A percentile compares a stretch with the other conserved stretches of the same genome.
These are phyloP conservation scores for Coemansia sp. DNA, from an alignment of 192 early-diverging fungal species.

Conservation along the genomic window DNA sequence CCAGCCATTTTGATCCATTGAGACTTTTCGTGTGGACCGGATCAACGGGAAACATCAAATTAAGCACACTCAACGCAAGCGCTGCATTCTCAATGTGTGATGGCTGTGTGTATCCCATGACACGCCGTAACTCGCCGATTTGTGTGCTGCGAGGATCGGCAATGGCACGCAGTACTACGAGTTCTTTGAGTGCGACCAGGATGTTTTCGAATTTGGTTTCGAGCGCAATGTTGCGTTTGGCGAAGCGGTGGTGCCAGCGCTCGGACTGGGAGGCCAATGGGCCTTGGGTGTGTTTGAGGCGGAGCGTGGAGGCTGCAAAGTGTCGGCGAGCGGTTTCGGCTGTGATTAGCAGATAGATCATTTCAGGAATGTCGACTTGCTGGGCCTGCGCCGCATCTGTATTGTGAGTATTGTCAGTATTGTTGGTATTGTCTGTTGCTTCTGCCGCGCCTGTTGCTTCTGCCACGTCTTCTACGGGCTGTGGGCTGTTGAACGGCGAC, in stretches of 20 bases:
- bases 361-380: constrained; percentile 19
- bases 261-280: constrained; percentile 42
- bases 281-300: neutral
- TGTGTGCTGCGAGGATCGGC: constrained; percentile 5
- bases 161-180: constrained; percentile 34
- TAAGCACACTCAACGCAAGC: constrained; percentile 32
- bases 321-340: constrained; percentile 36
- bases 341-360: constrained; percentile 29
- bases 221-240: constrained; percentile 43
- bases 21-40: constrained; percentile 4
- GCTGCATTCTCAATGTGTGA: constrained; percentile 13
- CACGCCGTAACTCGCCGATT: constrained; percentile 19
- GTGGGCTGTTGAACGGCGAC: constrained; percentile 20
- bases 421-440: neutral
- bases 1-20: constrained; percentile 8
- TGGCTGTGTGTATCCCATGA: neutral
- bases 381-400: neutral
- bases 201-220: constrained; percentile 51
- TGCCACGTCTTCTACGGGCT: neutral
- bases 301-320: constrained; percentile 7
- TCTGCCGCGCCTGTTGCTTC: neutral
- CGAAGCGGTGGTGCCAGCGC: constrained; percentile 47
- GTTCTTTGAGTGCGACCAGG: constrained; percentile 47
- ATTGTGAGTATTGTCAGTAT: neutral
- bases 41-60: constrained; percentile 48